phyloP scores from a whole-genome alignment of 2,329 filamentous ascomycete genomes.

The Harringtonia lauricola region DNA sequence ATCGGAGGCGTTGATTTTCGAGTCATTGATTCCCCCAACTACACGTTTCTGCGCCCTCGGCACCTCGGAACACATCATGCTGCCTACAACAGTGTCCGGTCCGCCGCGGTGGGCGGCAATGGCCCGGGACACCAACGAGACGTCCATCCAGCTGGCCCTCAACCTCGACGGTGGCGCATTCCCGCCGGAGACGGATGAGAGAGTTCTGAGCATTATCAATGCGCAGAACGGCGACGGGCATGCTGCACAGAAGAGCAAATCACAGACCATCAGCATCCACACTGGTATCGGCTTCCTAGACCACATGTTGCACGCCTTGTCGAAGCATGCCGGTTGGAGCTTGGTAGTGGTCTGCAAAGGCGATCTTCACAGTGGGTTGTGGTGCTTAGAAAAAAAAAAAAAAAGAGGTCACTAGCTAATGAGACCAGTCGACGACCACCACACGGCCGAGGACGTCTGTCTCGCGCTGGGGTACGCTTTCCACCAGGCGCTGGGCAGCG shows the following conservation, averaged over 20 bases:
- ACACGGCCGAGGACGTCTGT: slow-evolving; percentile 93
- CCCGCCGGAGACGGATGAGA: slow-evolving; percentile 50
- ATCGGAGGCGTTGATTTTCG: neutral
- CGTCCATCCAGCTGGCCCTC: slow-evolving; percentile 85
- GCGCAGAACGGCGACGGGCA: slow-evolving; percentile 44
- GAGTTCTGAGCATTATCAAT: slow-evolving; percentile 33
- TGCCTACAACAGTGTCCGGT: slow-evolving; percentile 15
- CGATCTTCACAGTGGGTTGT: slow-evolving; percentile 71
- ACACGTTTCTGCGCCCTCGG: neutral
- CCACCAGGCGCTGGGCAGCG: slow-evolving; percentile 64
- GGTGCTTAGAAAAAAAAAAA: neutral
- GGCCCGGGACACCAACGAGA: slow-evolving; percentile 92
- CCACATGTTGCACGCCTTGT: slow-evolving; percentile 95
- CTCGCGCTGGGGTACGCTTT: slow-evolving; percentile 84
- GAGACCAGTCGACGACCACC: slow-evolving; percentile 81
- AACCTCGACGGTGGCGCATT: slow-evolving; percentile 86
- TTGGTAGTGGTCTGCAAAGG: slow-evolving; percentile 72
- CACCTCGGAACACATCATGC: slow-evolving; percentile 11
- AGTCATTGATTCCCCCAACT: neutral
- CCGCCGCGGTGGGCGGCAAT: slow-evolving; percentile 60
- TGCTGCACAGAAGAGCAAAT: slow-evolving; percentile 72
- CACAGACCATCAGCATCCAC: slow-evolving; percentile 76
- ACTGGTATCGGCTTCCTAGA: slow-evolving; percentile 97
- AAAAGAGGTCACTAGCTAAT: neutral
- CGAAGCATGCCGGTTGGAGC: slow-evolving; percentile 94